Base-by-base conservation (phyloP, 2,329 filamentous ascomycete species). In the Achaetomium macrosporum region DNA sequence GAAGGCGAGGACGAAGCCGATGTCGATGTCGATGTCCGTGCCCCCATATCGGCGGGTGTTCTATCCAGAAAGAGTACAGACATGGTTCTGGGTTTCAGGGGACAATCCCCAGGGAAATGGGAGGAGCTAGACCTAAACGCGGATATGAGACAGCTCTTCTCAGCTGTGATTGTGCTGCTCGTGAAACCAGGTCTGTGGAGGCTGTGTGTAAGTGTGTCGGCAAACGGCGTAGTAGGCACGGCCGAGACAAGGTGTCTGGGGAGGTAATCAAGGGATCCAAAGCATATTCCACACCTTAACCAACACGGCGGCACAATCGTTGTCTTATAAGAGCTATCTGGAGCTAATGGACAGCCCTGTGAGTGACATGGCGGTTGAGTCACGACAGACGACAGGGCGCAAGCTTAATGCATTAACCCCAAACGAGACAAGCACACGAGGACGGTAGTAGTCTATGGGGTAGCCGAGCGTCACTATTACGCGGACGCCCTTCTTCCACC, bases 401-500 rank as follows among this genome's bases (percentile, higher is more conserved):
- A 35, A 40, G 11, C 37, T 1, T 17, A 2, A n/a, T 9, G 25
- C 25, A 25, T 4, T 25, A 25, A 25, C 25, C 25, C 25, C 25
- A 25, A 25, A 25, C 25, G 25, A 25, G 25, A 25, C 25, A 25
- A 25, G 25, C 25, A 25, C 25, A 4, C 7, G 25, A 25, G 4
- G 8, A 10, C 37, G n/a, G 17, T n/a, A 35, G 16, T 5, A 5
- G 5, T 10, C 12, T 17, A 36, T 8, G 7, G 29, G 30, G 29
- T n/a, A 40, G 13, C 19, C 35, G 29, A 31, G 52, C 20, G 52
- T 54, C 52, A 54, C 50, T 36, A 29, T 29, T 54, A 42, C 41
- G 37, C 46, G 49, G 42, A 36, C 51, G 36, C 47, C 45, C 47
- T 46, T 50, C 47, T 49, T 44, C 55, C 51, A 31, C 12, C 51